Percentiles rank a stretch among this genome's conserved stretches.
These are phyloP conservation scores for Cryptomeria japonica DNA, from an alignment of 75 land plant genomes.

Conservation along the genomic window DNA sequence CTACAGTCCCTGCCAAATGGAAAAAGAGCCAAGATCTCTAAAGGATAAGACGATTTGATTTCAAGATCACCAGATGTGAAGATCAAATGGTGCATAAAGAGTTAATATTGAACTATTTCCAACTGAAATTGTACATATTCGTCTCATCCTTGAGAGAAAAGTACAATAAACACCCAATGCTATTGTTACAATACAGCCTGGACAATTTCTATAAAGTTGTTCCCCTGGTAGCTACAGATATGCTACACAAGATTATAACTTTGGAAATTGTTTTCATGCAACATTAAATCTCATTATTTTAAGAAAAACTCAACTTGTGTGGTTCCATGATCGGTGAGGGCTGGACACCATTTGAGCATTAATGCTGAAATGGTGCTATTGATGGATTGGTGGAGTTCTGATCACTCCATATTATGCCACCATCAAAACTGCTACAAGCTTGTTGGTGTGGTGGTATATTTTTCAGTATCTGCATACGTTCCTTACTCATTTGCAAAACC, in stretches of 20 bases:
- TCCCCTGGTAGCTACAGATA: background rate
- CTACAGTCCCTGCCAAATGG: no score
- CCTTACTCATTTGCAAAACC: conserved; percentile 92
- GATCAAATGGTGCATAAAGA: no score
- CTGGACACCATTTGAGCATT: background rate
- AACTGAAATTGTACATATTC: no score
- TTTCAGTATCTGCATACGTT: conserved; percentile 56
- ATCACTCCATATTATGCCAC: conserved; percentile 66
- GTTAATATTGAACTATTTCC: no score
- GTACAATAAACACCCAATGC: background rate
- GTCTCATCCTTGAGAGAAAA: background rate
- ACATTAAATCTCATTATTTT: background rate
- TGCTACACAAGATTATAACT: background rate
- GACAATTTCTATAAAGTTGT: background rate
- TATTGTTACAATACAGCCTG: background rate
- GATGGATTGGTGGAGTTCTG: conserved; percentile 37
- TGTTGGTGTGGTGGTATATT: conserved; percentile 48
- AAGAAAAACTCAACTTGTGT: background rate
- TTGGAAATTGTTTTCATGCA: background rate
- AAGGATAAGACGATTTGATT: no score
- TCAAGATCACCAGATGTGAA: no score
- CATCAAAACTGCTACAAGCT: conserved; percentile 83
- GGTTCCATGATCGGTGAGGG: background rate
- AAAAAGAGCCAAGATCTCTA: no score
- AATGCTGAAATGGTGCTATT: conserved; percentile 27